Evolutionary conservation across 2,329 filamentous ascomycete species (phyloP).

Genomic region (Thelonectria discophora): DNA sequence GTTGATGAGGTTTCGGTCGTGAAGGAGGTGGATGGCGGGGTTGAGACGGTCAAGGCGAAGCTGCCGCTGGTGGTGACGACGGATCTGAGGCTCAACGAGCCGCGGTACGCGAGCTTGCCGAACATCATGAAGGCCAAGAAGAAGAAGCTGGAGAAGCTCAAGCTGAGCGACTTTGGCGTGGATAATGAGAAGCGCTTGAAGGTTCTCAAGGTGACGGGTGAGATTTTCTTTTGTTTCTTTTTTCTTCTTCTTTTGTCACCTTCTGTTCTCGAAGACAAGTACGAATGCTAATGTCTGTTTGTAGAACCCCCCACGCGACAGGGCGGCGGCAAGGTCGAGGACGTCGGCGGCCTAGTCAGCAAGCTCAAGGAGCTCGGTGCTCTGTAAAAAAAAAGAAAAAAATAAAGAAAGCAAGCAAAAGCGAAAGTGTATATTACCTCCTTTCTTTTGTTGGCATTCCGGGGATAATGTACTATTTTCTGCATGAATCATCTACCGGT

Average conservation of each 20-base stretch:
- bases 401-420: not conserved
- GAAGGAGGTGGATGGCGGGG: constrained; percentile 93
- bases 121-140: constrained; percentile 99
- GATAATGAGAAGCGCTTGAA: constrained; percentile 81
- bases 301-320: constrained; percentile 85
- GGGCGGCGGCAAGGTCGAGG: constrained; percentile 95
- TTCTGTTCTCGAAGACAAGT: not conserved
- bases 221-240: constrained; percentile 39
- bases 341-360: constrained; percentile 91
- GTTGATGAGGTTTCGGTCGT: constrained; percentile 76
- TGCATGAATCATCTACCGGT: constrained; percentile 17
- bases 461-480: not conserved
- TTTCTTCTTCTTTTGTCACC: not conserved
- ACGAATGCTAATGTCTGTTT: not conserved
- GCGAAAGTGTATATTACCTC: no score
- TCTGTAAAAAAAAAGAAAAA: constrained; percentile 63
- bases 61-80: constrained; percentile 95
- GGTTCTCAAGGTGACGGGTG: constrained; percentile 87
- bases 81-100: constrained; percentile 93
- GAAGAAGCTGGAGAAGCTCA: constrained; percentile 97
- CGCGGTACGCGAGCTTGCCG: constrained; percentile 91
- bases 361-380: constrained; percentile 98
- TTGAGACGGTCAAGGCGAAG: constrained; percentile 86
- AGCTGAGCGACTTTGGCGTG: constrained; percentile 81
- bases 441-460: no score